A percentile compares a stretch with the other conserved stretches of the same genome.
phyloP scores from a whole-genome alignment of 2,329 filamentous ascomycete species.

The Ascochyta clinopodiicola region DNA sequence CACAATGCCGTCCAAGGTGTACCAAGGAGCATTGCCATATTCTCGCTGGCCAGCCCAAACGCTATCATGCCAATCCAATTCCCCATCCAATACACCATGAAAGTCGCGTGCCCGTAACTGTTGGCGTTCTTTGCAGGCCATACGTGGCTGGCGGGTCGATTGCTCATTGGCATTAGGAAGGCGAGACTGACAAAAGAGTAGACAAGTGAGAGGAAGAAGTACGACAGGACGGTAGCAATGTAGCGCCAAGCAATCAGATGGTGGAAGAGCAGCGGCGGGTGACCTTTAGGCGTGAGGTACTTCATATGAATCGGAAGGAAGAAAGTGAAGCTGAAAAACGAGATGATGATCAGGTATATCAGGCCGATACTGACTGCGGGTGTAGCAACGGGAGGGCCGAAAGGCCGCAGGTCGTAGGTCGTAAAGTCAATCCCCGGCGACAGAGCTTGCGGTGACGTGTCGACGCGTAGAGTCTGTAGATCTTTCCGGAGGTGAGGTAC shows the following conservation, averaged over 20 bases:
- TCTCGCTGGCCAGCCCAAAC: slow-evolving; percentile 68
- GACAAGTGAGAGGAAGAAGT: slow-evolving; percentile 66
- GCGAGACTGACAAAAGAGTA: slow-evolving; percentile 69
- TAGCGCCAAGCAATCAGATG: slow-evolving; percentile 67
- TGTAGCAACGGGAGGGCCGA: slow-evolving; percentile 60
- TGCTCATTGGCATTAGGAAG: slow-evolving; percentile 67
- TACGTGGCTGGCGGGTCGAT: slow-evolving; percentile 53
- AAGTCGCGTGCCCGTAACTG: slow-evolving; percentile 63
- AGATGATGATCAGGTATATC: slow-evolving; percentile 71
- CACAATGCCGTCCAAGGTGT: slow-evolving; percentile 67
- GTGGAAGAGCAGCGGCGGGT: slow-evolving; percentile 63
- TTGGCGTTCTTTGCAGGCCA: slow-evolving; percentile 56
- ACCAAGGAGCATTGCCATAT: slow-evolving; percentile 68
- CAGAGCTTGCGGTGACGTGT: slow-evolving; percentile 58
- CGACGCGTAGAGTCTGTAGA: slow-evolving; percentile 46
- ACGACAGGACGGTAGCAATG: slow-evolving; percentile 61
- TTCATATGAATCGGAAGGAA: slow-evolving; percentile 68
- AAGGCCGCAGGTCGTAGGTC: slow-evolving; percentile 64
- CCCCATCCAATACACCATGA: slow-evolving; percentile 68
- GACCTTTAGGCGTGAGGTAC: slow-evolving; percentile 61
- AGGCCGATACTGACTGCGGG: slow-evolving; percentile 68
- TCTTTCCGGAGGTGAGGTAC: slow-evolving; percentile 9
- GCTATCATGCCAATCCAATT: slow-evolving; percentile 69
- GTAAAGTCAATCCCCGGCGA: slow-evolving; percentile 64
- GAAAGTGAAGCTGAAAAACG: slow-evolving; percentile 71